Evolutionary conservation across 768 basidiomycete genomes (phyloP), one percentile per base, ranked within the genome.

Genomic region (Boletus vermiculosoides): DNA sequence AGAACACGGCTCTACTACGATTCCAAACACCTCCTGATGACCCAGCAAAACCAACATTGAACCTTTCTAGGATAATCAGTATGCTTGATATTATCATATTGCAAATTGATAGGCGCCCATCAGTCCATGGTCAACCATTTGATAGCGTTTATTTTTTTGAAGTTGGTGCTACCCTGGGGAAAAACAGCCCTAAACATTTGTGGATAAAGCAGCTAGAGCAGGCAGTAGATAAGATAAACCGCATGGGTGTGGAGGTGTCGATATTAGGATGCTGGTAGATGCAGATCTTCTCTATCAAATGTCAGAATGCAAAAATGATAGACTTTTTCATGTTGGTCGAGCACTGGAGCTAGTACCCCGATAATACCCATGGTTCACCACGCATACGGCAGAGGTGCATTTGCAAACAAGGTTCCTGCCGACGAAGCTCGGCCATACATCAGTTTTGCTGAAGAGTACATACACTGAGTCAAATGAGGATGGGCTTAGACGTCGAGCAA

Each of bases 21-120:
- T 33, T 80, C 12, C 66, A 63, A 13, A 18, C 50, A 36, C 50
- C 41, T 10, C 44, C 20, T 16, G 56, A 33, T 39, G 46, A 57
- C 10, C 15, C 40, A 18, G 20, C 10, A 40, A 44, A 53, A 41
- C 28, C 55, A 20, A 33, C 13, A 9, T 22, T 59, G 42, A 47
- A 69, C 48, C 51, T 65, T 52, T 41, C 64, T 16, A 48, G 50
- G 51, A 56, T 74, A 18, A 61, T 81, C 46, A 62, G 64, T 12
- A 68, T 66, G 18, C 72, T 87, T 16, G 72, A 77, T 31, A 65
- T 86, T 47, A 62, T 69, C 16, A 70, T 82, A 22, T 68, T 71
- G 16, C 82, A 85, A 8, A 77, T 92, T 39, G 88, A 90, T 65
- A 78, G 89, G 31, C 78, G 88, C 51, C 89, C 90, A 2, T 78